phyloP scores from a whole-genome alignment of 2,329 filamentous ascomycete genomes.

The Tolypocladium guangdongense region DNA sequence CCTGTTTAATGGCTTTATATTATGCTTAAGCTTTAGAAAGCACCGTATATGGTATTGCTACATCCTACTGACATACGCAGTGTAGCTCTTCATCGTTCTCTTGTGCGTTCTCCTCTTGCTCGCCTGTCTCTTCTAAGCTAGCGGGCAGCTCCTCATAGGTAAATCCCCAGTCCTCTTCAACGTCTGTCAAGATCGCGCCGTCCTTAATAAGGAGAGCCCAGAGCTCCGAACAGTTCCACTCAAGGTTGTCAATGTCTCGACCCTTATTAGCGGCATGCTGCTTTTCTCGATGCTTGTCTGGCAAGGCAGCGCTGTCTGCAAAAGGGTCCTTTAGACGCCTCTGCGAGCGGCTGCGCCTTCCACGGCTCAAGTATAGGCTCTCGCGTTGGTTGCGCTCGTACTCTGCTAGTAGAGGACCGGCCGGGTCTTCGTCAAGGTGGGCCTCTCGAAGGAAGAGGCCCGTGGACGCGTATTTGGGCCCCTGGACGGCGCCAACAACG shows the following conservation, averaged over 20 bases:
- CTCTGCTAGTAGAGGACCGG: slow-evolving; percentile 31
- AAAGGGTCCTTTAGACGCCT: slow-evolving; percentile 13
- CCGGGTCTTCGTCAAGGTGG: slow-evolving; percentile 33
- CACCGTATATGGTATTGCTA: neutral
- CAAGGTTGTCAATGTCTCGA: slow-evolving; percentile 16
- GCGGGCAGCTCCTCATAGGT: slow-evolving; percentile 18
- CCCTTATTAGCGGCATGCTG: slow-evolving; percentile 15
- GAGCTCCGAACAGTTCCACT: slow-evolving; percentile 9
- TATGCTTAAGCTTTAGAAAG: neutral
- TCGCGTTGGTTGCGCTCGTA: slow-evolving; percentile 34
- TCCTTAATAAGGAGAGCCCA: slow-evolving; percentile 10
- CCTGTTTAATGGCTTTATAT: neutral
- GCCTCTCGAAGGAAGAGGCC: slow-evolving; percentile 36
- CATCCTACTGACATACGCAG: neutral
- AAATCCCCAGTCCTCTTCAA: slow-evolving; percentile 22
- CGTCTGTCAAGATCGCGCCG: slow-evolving; percentile 17
- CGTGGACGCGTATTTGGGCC: slow-evolving; percentile 36
- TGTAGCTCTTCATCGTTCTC: neutral
- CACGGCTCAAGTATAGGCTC: slow-evolving; percentile 18
- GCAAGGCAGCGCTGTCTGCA: slow-evolving; percentile 1
- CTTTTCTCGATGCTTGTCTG: neutral
- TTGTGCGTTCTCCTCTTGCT: neutral
- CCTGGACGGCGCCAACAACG: slow-evolving; percentile 44
- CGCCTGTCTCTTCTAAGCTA: neutral
- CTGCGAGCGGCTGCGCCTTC: slow-evolving; percentile 11